These are phyloP conservation scores for Pleurotus salmoneostramineus DNA, from an alignment of 768 basidiomycete species.

Conservation along the genomic window DNA sequence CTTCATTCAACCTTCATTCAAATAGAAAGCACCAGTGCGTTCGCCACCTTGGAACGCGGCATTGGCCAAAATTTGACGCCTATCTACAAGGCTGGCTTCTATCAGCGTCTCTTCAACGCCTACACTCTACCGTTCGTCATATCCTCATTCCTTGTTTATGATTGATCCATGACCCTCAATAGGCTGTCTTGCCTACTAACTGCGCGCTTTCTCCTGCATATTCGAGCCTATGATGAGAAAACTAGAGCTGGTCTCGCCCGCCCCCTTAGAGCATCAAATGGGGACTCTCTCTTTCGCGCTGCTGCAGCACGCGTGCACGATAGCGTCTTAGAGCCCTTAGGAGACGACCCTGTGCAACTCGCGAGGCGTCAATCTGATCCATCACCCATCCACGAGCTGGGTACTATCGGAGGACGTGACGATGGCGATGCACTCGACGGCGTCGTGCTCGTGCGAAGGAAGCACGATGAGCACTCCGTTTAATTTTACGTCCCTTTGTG, in stretches of 20 bases:
- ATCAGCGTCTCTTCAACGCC: slow-evolving; percentile 13
- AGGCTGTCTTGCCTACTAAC: slow-evolving; percentile 18
- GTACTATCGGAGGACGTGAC: too few relatives aligned
- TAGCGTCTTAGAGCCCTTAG: not conserved
- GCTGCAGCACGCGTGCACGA: not conserved
- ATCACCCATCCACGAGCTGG: too few relatives aligned
- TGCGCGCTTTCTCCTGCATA: slow-evolving; percentile 18
- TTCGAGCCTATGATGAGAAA: slow-evolving; percentile 13
- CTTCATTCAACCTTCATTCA: not conserved
- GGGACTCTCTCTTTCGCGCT: not conserved
- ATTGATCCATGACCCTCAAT: not conserved
- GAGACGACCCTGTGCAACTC: not conserved
- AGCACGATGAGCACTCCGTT: too few relatives aligned
- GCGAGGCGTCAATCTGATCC: not conserved
- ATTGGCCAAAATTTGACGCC: not conserved
- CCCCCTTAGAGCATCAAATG: too few relatives aligned
- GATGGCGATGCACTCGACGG: too few relatives aligned
- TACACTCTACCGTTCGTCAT: slow-evolving; percentile 1
- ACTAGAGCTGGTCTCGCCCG: too few relatives aligned
- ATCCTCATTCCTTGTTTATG: not conserved
- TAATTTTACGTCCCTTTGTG: too few relatives aligned
- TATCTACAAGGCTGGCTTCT: slow-evolving; percentile 17
- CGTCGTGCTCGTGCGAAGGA: too few relatives aligned
- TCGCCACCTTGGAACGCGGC: not conserved
- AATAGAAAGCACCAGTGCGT: not conserved